These are phyloP conservation scores for Takakia lepidozioides DNA, from an alignment of 225 moss, liverwort and hornwort species.

Conservation along the genomic window DNA sequence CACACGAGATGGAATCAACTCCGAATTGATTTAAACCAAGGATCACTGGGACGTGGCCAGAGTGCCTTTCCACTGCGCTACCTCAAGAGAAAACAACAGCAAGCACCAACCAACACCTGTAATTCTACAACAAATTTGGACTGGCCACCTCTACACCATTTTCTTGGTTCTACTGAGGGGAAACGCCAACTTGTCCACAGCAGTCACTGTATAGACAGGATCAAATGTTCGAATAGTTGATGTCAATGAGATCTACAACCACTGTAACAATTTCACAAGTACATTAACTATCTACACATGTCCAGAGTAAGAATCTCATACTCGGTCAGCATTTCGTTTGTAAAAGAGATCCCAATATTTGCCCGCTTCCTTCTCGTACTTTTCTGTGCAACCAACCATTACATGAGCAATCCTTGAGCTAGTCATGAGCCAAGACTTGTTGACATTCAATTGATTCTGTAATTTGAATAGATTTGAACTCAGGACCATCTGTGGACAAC, in stretches of 20 bases:
- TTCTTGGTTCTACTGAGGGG: neutral
- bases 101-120: too few species aligned
- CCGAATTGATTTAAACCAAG: too few species aligned
- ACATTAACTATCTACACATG: neutral
- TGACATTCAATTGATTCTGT: too few species aligned
- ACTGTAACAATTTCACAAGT: neutral
- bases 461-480: too few species aligned
- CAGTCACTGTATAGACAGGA: too few species aligned
- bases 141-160: too few species aligned
- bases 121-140: too few species aligned
- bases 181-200: neutral
- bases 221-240: too few species aligned
- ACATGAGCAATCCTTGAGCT: neutral
- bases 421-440: too few species aligned
- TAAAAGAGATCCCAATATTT: constrained; percentile 97
- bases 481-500: neutral
- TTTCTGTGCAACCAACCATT: constrained; percentile 18
- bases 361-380: constrained; percentile 60
- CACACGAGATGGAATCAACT: neutral
- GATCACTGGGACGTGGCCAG: too few species aligned
- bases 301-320: constrained; percentile 17
- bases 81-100: too few species aligned
- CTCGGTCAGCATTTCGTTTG: constrained; percentile 91
- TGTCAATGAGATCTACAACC: neutral
- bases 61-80: too few species aligned